A percentile compares a stretch with the other conserved stretches of the same genome.
Conservation (phyloP, 2,329 filamentous ascomycete species). For the Trematosphaeria pertusa region DNA sequence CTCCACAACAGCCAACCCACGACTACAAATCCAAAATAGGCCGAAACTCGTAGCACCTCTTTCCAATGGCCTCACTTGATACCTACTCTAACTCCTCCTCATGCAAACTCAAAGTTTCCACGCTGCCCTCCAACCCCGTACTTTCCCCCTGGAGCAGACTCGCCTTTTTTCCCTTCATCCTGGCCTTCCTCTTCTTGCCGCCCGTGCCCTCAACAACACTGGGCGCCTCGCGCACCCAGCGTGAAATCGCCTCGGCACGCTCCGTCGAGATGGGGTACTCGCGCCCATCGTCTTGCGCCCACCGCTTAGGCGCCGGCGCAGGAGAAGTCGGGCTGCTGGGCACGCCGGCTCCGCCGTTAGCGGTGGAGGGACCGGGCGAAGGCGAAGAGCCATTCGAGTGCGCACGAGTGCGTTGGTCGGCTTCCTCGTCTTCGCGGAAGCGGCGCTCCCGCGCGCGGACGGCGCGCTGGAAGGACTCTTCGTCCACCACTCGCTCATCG, state of each 20-base stretch:
- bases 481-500: slow-evolving; percentile 72
- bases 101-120: slow-evolving; percentile 25
- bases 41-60: too few relatives aligned
- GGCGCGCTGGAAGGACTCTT: slow-evolving; percentile 69
- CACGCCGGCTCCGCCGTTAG: slow-evolving; percentile 1
- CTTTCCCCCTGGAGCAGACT: slow-evolving; percentile 9
- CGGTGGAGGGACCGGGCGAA: slow-evolving; percentile 7
- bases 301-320: slow-evolving; percentile 58
- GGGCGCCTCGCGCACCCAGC: slow-evolving; percentile 69
- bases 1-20: slow-evolving; percentile 1
- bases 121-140: slow-evolving; percentile 25
- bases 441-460: slow-evolving; percentile 67
- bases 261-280: slow-evolving; percentile 75
- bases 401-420: slow-evolving; percentile 31
- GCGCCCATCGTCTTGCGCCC: slow-evolving; percentile 69
- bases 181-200: slow-evolving; percentile 45
- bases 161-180: slow-evolving; percentile 30
- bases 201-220: slow-evolving; percentile 40
- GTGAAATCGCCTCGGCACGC: slow-evolving; percentile 70
- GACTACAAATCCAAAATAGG: too few relatives aligned
- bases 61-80: too few relatives aligned
- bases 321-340: slow-evolving; percentile 3
- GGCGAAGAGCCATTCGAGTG: slow-evolving; percentile 1
- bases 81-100: slow-evolving; percentile 23
- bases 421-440: slow-evolving; percentile 63